These are phyloP conservation scores for Xylaria scruposa DNA, from an alignment of 495 filamentous ascomycete species.

Conservation along the genomic window DNA sequence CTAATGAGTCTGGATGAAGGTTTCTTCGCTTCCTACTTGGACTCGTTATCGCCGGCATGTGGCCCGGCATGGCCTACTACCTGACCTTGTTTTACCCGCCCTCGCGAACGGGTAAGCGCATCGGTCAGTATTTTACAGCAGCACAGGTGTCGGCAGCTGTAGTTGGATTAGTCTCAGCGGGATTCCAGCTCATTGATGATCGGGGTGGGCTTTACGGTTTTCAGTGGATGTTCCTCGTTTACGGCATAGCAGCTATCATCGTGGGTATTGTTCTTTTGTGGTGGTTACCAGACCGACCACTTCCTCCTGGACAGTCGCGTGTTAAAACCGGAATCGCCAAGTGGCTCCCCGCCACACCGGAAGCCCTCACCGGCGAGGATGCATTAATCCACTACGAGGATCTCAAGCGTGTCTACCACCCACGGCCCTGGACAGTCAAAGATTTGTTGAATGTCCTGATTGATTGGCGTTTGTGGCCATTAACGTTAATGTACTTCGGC, in stretches of 20 bases:
- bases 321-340: conserved; percentile 54
- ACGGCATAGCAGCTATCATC: conserved; percentile 74
- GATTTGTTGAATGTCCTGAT: conserved; percentile 73
- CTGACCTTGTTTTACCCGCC: conserved; percentile 92
- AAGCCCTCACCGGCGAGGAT: conserved; percentile 78
- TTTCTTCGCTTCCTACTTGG: conserved; percentile 85
- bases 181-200: conserved; percentile 91
- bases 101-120: conserved; percentile 82
- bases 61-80: conserved; percentile 95
- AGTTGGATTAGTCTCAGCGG: conserved; percentile 87
- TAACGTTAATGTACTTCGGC: conserved; percentile 91
- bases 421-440: conserved; percentile 68
- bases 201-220: conserved; percentile 78
- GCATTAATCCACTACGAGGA: conserved; percentile 85
- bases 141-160: conserved; percentile 89
- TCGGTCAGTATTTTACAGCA: conserved; percentile 89
- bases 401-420: conserved; percentile 78
- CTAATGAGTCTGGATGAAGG: conserved; percentile 42
- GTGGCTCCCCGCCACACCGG: conserved; percentile 68
- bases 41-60: conserved; percentile 90
- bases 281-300: conserved; percentile 88
- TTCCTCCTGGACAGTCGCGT: conserved; percentile 65
- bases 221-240: conserved; percentile 95
- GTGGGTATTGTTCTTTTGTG: conserved; percentile 77
- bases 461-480: conserved; percentile 87